A percentile compares a stretch with the other conserved stretches of the same genome.
Evolutionary conservation across 2,329 filamentous ascomycete genomes (phyloP).

Genomic region (Fusarium compactum): DNA sequence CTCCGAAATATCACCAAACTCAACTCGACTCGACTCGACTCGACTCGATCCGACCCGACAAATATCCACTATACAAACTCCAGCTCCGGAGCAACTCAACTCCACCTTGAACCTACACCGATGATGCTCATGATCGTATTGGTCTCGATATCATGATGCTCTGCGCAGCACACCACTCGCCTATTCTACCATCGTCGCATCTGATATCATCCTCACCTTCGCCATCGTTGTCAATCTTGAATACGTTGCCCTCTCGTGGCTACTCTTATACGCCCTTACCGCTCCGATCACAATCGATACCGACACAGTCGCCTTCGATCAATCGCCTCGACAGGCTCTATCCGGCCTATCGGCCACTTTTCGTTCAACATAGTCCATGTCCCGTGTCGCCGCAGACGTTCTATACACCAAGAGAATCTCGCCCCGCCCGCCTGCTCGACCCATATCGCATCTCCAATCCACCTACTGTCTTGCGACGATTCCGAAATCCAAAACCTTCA

Average conservation of each 20-base stretch:
- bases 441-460: slow-evolving; percentile 2
- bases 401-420: slow-evolving; percentile 42
- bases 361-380: slow-evolving; percentile 43
- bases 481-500: slow-evolving; percentile 34
- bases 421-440: slow-evolving; percentile 31
- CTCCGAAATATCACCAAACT: slow-evolving; percentile 15
- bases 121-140: slow-evolving; percentile 51
- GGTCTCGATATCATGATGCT: slow-evolving; percentile 59
- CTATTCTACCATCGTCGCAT: slow-evolving; percentile 48
- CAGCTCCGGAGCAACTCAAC: slow-evolving; percentile 6
- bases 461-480: slow-evolving; percentile 31
- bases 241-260: slow-evolving; percentile 11
- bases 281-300: slow-evolving; percentile 26
- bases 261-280: slow-evolving; percentile 17
- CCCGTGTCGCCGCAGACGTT: slow-evolving; percentile 37
- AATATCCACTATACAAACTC: slow-evolving; percentile 10
- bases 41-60: slow-evolving; percentile 3
- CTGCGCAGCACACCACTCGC: slow-evolving; percentile 53
- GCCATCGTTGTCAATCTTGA: slow-evolving; percentile 4
- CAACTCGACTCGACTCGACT: not conserved
- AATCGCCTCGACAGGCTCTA: slow-evolving; percentile 9
- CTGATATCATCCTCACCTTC: slow-evolving; percentile 28
- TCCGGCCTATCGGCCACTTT: slow-evolving; percentile 16
- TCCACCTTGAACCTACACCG: slow-evolving; percentile 15
- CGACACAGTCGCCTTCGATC: slow-evolving; percentile 11